These are phyloP conservation scores for Mycena kentingensis DNA, from an alignment of 768 basidiomycete genomes.

Conservation along the genomic window DNA sequence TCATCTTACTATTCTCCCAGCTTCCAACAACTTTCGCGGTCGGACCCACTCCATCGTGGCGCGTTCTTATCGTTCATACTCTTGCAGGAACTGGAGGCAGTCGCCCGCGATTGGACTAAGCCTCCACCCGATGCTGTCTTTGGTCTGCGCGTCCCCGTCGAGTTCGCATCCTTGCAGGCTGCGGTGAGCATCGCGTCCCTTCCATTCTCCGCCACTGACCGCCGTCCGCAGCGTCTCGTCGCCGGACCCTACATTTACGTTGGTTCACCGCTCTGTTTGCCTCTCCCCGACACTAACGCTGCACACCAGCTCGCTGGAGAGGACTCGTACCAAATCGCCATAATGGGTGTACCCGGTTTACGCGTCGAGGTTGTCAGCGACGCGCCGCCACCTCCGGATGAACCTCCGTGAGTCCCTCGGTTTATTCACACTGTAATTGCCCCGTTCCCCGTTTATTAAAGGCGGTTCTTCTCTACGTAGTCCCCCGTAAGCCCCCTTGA, in stretches of 20 bases:
- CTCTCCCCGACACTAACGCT: slow-evolving; percentile 14
- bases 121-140: slow-evolving; percentile 80
- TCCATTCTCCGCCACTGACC: slow-evolving; percentile 23
- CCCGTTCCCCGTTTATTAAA: slow-evolving; percentile 11
- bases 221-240: slow-evolving; percentile 61
- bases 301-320: slow-evolving; percentile 69
- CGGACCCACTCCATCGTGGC: slow-evolving; percentile 28
- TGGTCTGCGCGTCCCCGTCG: slow-evolving; percentile 80
- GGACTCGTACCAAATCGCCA: slow-evolving; percentile 89
- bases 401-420: slow-evolving; percentile 66
- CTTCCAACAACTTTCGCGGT: slow-evolving; percentile 71
- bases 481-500: slow-evolving; percentile 50
- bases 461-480: slow-evolving; percentile 27
- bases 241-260: slow-evolving; percentile 86
- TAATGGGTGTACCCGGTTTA: slow-evolving; percentile 77
- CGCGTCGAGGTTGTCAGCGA: slow-evolving; percentile 87
- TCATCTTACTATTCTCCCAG: too few species aligned
- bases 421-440: not conserved
- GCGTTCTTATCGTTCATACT: slow-evolving; percentile 12
- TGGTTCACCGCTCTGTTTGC: slow-evolving; percentile 27
- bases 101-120: slow-evolving; percentile 84
- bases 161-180: slow-evolving; percentile 82
- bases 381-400: slow-evolving; percentile 81
- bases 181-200: slow-evolving; percentile 52
- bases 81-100: slow-evolving; percentile 72